These are phyloP conservation scores for Coniferiporia sulphurascens DNA, from an alignment of 1,284 basidiomycete species.

Conservation along the genomic window DNA sequence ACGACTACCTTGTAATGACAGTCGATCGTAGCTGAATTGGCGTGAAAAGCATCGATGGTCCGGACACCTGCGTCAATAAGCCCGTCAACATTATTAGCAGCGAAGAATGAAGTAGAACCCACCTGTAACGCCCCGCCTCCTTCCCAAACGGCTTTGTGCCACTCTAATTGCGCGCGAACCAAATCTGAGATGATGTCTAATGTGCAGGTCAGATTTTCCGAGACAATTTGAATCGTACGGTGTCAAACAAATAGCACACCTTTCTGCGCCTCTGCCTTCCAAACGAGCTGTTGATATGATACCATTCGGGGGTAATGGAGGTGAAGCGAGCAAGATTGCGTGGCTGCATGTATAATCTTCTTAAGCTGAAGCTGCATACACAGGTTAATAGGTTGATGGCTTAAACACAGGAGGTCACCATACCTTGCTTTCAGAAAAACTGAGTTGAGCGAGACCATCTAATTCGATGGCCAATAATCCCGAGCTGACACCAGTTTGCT, in stretches of 20 bases:
- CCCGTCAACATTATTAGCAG: background rate
- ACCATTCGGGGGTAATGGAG: background rate
- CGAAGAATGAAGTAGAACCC: background rate
- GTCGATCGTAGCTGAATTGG: conserved; percentile 1
- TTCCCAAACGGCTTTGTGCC: conserved; percentile 10
- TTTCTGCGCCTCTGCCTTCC: conserved; percentile 3
- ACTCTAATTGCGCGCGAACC: conserved; percentile 7
- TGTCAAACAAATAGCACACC: background rate
- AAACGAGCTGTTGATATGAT: conserved; percentile 7
- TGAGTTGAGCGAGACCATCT: background rate
- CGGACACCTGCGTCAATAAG: background rate
- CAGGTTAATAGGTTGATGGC: background rate
- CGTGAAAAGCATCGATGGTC: background rate
- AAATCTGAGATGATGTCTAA: background rate
- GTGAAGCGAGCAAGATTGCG: background rate
- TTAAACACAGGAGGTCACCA: background rate
- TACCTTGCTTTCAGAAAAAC: background rate
- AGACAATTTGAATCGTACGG: background rate
- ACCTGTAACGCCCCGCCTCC: background rate
- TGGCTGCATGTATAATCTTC: background rate
- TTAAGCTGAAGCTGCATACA: background rate
- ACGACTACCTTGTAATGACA: background rate
- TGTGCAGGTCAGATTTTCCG: background rate
- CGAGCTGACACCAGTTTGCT: no score
- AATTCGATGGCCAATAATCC: conserved; percentile 4